Evolutionary conservation across 75 land plant species (phyloP).

Genomic region (Pseudotsuga menziesii): DNA sequence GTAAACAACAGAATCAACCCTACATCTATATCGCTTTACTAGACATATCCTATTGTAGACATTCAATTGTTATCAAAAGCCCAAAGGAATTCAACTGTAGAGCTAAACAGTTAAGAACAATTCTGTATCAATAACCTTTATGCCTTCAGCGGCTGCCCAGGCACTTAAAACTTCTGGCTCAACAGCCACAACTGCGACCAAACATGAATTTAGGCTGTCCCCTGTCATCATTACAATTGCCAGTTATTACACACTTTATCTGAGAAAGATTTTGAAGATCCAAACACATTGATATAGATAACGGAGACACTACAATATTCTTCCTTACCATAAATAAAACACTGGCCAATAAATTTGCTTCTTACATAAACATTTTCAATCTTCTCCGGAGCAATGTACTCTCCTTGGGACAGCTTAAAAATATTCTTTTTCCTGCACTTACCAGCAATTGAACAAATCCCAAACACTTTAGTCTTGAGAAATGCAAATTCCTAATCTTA

Average conservation of each 20-base stretch:
- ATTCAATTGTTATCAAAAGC: conserved; percentile 1
- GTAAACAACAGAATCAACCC: not conserved
- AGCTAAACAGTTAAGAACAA: not conserved
- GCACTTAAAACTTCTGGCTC: conserved; percentile 76
- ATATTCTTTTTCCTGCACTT: conserved; percentile 93
- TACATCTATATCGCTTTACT: too few relatives aligned
- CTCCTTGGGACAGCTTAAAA: conserved; percentile 98
- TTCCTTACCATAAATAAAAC: conserved; percentile 88
- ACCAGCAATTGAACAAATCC: not conserved
- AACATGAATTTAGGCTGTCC: conserved; percentile 85
- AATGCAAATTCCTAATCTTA: not conserved
- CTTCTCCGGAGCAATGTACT: conserved; percentile 99
- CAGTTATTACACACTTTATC: not conserved
- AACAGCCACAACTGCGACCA: conserved; percentile 83
- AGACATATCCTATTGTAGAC: not conserved
- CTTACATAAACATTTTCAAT: conserved; percentile 95
- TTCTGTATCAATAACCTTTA: conserved; percentile 46
- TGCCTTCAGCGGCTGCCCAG: conserved; percentile 90
- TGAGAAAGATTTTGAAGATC: not conserved
- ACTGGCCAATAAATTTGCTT: conserved; percentile 85
- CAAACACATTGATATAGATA: not conserved
- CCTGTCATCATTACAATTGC: conserved; percentile 33
- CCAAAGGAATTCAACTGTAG: not conserved
- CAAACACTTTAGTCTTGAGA: not conserved
- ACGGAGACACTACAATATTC: not conserved